Percentiles rank a stretch among this genome's conserved stretches.
Evolutionary conservation across 768 basidiomycete species (phyloP).

Genomic region (Lactarius sanguifluus): DNA sequence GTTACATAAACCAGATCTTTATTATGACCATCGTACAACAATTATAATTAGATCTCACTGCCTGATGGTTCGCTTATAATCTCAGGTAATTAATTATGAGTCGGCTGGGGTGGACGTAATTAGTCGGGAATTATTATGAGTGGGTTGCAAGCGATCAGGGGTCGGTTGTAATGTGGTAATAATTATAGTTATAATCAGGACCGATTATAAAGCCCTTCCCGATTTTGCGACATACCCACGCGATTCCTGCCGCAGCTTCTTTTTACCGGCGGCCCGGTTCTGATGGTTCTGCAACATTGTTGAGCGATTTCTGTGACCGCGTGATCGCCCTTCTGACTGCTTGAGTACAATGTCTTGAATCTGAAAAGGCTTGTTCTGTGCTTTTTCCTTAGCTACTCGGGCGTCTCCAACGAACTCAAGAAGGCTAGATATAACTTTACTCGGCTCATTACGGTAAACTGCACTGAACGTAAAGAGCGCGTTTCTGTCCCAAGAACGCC

Average conservation of each 20-base stretch:
- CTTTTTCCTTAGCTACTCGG: background rate
- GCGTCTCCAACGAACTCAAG: background rate
- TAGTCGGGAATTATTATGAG: too few relatives aligned
- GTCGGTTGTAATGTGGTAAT: too few relatives aligned
- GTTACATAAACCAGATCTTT: too few relatives aligned
- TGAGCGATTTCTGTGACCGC: background rate
- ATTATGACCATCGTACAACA: too few relatives aligned
- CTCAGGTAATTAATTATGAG: too few relatives aligned
- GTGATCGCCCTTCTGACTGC: slow-evolving; percentile 16
- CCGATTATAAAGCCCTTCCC: too few relatives aligned
- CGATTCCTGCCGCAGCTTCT: background rate
- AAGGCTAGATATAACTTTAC: background rate
- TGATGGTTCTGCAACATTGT: background rate
- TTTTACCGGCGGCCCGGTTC: background rate
- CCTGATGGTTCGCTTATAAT: too few relatives aligned
- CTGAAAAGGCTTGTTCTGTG: background rate
- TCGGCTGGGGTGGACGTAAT: too few relatives aligned
- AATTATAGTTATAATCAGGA: too few relatives aligned
- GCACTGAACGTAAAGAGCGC: background rate
- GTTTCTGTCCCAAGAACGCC: background rate
- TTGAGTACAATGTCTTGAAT: background rate
- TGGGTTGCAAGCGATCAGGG: too few relatives aligned
- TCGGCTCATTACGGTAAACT: background rate
- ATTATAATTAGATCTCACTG: too few relatives aligned
- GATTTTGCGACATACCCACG: too few relatives aligned